A percentile compares a stretch with the other conserved stretches of the same genome.
phyloP scores from a whole-genome alignment of 2,329 filamentous ascomycete species.

The Sphaerulina musiva region DNA sequence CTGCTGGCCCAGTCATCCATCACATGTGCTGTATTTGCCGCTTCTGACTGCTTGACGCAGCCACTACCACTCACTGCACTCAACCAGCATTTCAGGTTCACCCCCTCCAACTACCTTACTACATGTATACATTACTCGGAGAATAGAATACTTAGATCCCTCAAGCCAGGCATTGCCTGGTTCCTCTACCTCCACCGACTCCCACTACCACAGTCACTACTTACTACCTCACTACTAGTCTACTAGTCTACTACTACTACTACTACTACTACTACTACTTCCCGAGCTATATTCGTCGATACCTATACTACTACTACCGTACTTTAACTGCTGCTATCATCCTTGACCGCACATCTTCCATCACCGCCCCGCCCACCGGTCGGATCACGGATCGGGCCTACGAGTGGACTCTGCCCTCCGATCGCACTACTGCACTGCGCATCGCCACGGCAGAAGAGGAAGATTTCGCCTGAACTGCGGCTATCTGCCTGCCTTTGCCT shows the following conservation, averaged over 20 bases:
- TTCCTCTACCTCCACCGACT: too few species aligned
- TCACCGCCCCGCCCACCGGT: conserved; percentile 10
- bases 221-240: too few species aligned
- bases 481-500: neutral
- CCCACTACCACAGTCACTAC: too few species aligned
- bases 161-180: too few species aligned
- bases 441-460: conserved; percentile 5
- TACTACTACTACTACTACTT: too few species aligned
- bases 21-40: neutral
- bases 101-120: too few species aligned
- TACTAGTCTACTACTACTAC: too few species aligned
- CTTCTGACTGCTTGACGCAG: conserved; percentile 10
- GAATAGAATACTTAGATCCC: neutral
- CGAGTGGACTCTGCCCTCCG: conserved; percentile 3
- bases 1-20: neutral
- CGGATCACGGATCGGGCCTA: conserved; percentile 11
- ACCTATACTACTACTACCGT: too few species aligned
- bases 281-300: too few species aligned
- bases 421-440: conserved; percentile 17
- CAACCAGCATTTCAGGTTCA: neutral
- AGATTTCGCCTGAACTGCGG: conserved; percentile 12
- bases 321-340: too few species aligned
- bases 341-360: too few species aligned
- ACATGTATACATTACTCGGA: too few species aligned
- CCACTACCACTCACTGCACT: neutral